Conservation (phyloP, 257 asterid genomes). For the Fraxinus quadrangulata region DNA sequence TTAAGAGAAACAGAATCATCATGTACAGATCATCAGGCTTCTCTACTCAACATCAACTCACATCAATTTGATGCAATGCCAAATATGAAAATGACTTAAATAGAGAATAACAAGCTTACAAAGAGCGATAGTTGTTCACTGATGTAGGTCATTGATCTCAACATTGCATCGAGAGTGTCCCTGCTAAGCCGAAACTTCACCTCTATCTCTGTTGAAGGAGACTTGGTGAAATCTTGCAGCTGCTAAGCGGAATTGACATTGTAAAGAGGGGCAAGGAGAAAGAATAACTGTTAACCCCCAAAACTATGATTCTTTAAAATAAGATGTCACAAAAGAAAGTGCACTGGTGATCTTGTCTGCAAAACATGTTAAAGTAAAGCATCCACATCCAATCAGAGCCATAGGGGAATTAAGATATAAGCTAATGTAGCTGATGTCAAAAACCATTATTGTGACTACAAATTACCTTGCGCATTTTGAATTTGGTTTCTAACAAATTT, state of each 20-base stretch:
- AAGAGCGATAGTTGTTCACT: constrained; percentile 29
- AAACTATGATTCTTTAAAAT: not conserved
- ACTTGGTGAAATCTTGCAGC: constrained; percentile 48
- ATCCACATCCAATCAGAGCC: not conserved
- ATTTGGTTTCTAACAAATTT: not conserved
- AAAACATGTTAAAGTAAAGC: not conserved
- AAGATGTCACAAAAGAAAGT: not conserved
- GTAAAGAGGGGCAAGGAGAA: constrained; percentile 17
- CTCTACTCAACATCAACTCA: not conserved
- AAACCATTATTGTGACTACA: not conserved
- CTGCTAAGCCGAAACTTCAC: constrained; percentile 48
- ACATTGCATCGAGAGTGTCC: constrained; percentile 44
- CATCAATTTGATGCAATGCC: not conserved
- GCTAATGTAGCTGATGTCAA: not conserved
- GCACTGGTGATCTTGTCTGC: not conserved
- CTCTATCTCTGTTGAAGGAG: constrained; percentile 39
- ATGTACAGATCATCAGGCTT: not conserved
- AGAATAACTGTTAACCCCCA: not conserved
- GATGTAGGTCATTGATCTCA: constrained; percentile 52
- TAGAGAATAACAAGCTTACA: constrained; percentile 25
- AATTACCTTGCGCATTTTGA: not conserved
- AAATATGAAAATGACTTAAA: not conserved
- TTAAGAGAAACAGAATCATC: not conserved
- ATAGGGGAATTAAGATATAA: not conserved
- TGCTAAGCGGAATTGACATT: constrained; percentile 14